These are phyloP conservation scores for Dictyostelium capitatum DNA, from an alignment of 78 protist genomes.

Conservation along the genomic window DNA sequence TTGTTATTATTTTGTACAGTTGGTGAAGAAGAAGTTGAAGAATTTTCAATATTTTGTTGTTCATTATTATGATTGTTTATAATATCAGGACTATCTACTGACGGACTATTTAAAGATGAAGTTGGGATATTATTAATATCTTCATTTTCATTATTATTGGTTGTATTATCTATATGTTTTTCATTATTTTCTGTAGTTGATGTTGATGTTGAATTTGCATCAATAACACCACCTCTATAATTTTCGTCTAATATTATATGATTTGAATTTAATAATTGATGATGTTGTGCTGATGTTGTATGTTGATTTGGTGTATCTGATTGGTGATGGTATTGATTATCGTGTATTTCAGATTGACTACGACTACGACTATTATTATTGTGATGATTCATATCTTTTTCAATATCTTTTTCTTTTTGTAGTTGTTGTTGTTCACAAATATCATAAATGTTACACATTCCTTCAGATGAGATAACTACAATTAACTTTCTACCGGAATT, in stretches of 20 bases:
- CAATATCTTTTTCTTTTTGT: neutral
- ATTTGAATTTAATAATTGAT: neutral
- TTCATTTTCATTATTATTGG: neutral
- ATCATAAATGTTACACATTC: conserved; percentile 72
- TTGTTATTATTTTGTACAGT: neutral
- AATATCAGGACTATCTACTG: neutral
- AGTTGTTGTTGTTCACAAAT: conserved; percentile 18
- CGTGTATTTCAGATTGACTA: neutral
- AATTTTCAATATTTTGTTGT: conserved; percentile 1
- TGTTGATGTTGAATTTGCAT: neutral
- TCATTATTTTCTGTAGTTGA: neutral
- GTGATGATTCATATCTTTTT: neutral
- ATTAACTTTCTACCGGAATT: conserved; percentile 18
- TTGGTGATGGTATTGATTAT: neutral
- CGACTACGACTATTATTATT: neutral
- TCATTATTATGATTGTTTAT: neutral
- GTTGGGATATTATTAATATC: neutral
- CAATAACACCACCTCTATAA: neutral
- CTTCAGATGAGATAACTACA: conserved; percentile 70
- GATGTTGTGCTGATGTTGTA: neutral
- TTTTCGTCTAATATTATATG: neutral
- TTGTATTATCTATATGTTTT: neutral
- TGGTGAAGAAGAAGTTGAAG: neutral
- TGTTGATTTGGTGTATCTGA: neutral
- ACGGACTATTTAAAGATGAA: neutral